Evolutionary conservation across 73 alveolate species (phyloP).

Genomic region (Tetrahymena malaccensis): DNA sequence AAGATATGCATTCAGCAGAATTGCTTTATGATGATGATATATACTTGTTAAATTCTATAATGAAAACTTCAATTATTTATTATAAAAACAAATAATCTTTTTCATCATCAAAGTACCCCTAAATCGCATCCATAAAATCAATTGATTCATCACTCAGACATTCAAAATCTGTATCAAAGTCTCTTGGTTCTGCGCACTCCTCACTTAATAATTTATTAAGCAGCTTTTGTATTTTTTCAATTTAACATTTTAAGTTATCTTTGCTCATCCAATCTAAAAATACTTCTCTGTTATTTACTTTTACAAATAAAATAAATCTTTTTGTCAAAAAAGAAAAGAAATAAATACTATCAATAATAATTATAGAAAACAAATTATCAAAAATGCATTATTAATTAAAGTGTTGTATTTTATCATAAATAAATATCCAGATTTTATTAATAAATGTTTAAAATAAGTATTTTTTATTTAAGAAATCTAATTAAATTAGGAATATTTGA

Average conservation of each 20-base stretch:
- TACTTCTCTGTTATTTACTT: no score
- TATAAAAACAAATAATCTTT: neutral
- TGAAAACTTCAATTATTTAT: neutral
- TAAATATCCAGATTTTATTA: no score
- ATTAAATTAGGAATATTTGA: no score
- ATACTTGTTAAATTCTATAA: neutral
- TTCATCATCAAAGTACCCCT: neutral
- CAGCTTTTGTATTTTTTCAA: neutral
- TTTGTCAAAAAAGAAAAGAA: no score
- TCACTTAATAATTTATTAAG: neutral
- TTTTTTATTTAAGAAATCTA: no score
- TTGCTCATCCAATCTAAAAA: neutral
- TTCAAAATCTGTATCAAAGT: neutral
- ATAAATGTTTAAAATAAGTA: no score
- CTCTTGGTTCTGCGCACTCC: neutral
- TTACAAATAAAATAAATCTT: neutral
- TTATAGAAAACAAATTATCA: no score
- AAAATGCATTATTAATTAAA: no score
- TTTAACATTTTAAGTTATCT: neutral
- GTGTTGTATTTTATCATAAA: no score
- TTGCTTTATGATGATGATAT: neutral
- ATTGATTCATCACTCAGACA: neutral
- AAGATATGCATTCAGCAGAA: neutral
- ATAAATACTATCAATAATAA: no score
- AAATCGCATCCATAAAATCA: neutral